phyloP scores from a whole-genome alignment of 441 rosid species.

The Dalechampia spathulata region DNA sequence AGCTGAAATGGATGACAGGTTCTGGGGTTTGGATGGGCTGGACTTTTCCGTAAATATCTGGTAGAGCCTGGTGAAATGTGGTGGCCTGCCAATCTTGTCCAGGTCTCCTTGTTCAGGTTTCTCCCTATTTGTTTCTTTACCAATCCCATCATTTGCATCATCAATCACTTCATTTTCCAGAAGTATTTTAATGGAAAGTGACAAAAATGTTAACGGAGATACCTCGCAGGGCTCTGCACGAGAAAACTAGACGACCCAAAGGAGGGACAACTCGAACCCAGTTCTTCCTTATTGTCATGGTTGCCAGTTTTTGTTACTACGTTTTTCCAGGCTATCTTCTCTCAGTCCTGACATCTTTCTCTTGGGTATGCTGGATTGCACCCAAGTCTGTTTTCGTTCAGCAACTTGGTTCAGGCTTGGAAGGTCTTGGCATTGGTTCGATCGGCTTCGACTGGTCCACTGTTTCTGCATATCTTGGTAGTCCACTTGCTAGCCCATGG shows the following conservation, averaged over 20 bases:
- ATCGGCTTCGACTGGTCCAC: conserved; percentile 69
- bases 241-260: conserved; percentile 37
- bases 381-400: conserved; percentile 55
- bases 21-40: conserved; percentile 89
- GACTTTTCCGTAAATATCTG: conserved; percentile 58
- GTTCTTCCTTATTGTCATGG: conserved; percentile 51
- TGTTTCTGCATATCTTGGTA: conserved; percentile 54
- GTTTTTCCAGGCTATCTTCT: conserved; percentile 57
- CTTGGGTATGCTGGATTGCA: conserved; percentile 70
- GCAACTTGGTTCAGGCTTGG: conserved; percentile 66
- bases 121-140: no score
- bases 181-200: no score
- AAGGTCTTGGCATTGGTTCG: conserved; percentile 63
- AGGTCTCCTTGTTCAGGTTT: conserved; percentile 79
- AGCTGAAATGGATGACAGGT: no score
- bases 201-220: no score
- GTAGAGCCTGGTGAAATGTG: conserved; percentile 88
- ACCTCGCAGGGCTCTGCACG: conserved; percentile 56
- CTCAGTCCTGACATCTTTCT: conserved; percentile 38
- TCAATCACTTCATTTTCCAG: no score
- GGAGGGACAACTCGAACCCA: conserved; percentile 43
- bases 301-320: conserved; percentile 58
- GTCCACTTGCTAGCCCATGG: conserved; percentile 82
- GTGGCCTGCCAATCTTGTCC: conserved; percentile 78
- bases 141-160: no score